Conservation (phyloP, 1,139 yeast genomes). For the Candida tetrigidarum region DNA sequence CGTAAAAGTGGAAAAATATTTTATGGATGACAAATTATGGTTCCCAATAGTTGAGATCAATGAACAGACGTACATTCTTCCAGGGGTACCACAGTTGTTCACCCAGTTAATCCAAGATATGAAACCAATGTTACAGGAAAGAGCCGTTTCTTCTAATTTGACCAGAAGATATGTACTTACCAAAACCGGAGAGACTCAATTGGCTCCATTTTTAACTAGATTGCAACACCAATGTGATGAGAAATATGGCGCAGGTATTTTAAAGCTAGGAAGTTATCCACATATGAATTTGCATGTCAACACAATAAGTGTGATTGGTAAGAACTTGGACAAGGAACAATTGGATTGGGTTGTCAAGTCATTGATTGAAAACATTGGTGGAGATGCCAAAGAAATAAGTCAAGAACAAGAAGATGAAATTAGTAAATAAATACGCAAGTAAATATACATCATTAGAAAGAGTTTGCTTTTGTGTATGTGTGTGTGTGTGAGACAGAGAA, state of each 20-base stretch:
- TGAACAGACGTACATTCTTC: constrained; percentile 67
- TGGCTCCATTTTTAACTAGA: constrained; percentile 64
- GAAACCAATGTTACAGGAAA: constrained; percentile 26
- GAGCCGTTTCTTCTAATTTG: constrained; percentile 28
- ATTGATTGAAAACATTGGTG: constrained; percentile 45
- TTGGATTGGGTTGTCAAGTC: constrained; percentile 51
- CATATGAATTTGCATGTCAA: constrained; percentile 65
- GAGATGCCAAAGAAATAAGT: constrained; percentile 57
- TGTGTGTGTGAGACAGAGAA: too few relatives aligned
- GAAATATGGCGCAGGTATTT: constrained; percentile 34
- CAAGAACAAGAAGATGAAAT: constrained; percentile 54
- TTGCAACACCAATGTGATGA: constrained; percentile 52
- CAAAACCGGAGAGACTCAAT: constrained; percentile 58
- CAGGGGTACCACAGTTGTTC: constrained; percentile 83
- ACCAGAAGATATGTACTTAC: constrained; percentile 68
- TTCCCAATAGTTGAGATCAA: constrained; percentile 78
- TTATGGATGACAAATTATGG: constrained; percentile 66
- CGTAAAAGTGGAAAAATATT: constrained; percentile 49
- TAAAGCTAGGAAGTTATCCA: constrained; percentile 86
- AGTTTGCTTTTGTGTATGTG: neutral
- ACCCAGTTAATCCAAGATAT: constrained; percentile 47
- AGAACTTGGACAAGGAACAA: constrained; percentile 32
- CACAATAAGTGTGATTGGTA: constrained; percentile 76
- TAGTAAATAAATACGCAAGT: constrained; percentile 8
- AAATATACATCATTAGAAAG: neutral